These are phyloP conservation scores for Macrolepiota albuminosa DNA, from an alignment of 768 basidiomycete genomes.

Conservation along the genomic window DNA sequence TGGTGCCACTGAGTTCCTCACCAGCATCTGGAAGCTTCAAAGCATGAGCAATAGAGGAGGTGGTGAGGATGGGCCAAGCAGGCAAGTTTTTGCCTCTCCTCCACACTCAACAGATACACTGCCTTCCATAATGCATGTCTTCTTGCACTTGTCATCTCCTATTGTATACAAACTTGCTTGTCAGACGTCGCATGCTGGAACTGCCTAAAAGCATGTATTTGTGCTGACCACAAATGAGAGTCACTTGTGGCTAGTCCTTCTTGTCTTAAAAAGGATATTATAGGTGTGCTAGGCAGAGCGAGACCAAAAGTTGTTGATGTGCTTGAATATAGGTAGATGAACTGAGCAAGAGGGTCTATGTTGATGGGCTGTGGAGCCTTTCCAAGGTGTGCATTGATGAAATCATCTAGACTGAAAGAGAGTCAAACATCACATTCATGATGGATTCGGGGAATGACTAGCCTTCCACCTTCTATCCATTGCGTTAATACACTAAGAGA, in stretches of 20 bases:
- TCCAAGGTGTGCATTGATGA: slow-evolving; percentile 77
- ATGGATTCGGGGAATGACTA: not conserved
- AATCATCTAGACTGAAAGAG: slow-evolving; percentile 64
- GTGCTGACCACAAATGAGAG: slow-evolving; percentile 59
- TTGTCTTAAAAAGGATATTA: not conserved
- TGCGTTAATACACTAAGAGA: slow-evolving; percentile 76
- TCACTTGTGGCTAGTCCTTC: slow-evolving; percentile 21
- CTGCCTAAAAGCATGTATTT: slow-evolving; percentile 72
- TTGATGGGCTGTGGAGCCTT: slow-evolving; percentile 48
- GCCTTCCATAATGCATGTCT: slow-evolving; percentile 50
- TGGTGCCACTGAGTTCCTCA: not conserved
- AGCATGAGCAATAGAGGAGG: not conserved
- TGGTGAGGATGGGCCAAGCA: slow-evolving; percentile 16
- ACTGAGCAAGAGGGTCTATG: slow-evolving; percentile 32
- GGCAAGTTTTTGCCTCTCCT: slow-evolving; percentile 42
- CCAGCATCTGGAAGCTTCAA: not conserved
- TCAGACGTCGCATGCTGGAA: slow-evolving; percentile 60
- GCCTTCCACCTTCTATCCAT: slow-evolving; percentile 88
- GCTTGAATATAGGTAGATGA: slow-evolving; percentile 16
- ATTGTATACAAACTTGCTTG: slow-evolving; percentile 57
- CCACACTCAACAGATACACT: slow-evolving; percentile 79
- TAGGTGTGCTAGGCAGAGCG: slow-evolving; percentile 15
- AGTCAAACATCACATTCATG: not conserved
- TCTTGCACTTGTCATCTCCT: slow-evolving; percentile 38
- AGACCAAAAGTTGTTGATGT: slow-evolving; percentile 21